Conservation (phyloP, 2,329 filamentous ascomycete genomes). For the Sclerotinia trifoliorum region DNA sequence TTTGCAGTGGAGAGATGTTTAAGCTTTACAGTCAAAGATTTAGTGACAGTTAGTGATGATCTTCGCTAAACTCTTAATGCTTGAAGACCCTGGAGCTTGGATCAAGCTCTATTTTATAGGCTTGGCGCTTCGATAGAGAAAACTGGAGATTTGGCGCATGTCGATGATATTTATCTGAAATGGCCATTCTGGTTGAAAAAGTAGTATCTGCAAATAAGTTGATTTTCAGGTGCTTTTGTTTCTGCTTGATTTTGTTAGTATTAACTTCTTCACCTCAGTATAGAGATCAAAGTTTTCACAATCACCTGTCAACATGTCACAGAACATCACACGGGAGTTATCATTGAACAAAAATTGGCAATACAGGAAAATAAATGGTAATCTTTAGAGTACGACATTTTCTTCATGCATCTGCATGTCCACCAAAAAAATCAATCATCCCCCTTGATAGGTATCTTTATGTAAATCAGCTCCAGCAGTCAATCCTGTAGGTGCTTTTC, state of each 20-base stretch:
- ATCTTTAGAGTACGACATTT: neutral
- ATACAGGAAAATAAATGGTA: neutral
- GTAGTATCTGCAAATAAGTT: neutral
- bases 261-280: neutral
- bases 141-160: neutral
- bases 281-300: neutral
- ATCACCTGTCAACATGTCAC: neutral
- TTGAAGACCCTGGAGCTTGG: constrained; percentile 5
- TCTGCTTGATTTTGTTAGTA: neutral
- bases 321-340: neutral
- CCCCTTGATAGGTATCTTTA: neutral
- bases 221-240: neutral
- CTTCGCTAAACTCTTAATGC: constrained; percentile 10
- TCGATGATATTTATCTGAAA: neutral
- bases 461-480: neutral
- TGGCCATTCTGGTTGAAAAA: too few relatives aligned
- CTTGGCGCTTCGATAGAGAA: neutral
- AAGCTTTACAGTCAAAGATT: constrained; percentile 9
- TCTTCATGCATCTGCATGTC: neutral
- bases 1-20: constrained; percentile 2
- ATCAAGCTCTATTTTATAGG: neutral
- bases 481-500: neutral
- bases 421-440: neutral
- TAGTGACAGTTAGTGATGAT: constrained; percentile 16
- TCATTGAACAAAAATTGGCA: neutral